These are phyloP conservation scores for Brassica balearica DNA, from an alignment of 441 rosid genomes.

Conservation along the genomic window DNA sequence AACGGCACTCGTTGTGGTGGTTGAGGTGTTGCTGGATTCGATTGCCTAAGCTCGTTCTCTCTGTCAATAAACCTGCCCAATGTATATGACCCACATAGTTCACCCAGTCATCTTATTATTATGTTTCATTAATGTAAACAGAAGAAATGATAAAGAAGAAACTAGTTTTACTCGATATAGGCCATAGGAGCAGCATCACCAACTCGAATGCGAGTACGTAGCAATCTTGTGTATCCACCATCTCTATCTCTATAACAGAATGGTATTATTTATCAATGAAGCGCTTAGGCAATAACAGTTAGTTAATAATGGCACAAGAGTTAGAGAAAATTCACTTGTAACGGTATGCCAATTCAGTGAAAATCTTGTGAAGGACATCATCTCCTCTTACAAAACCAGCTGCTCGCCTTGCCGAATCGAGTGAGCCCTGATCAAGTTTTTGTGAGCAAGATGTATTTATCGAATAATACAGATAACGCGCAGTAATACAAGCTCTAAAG, in stretches of 20 bases:
- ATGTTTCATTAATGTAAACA: too few species aligned
- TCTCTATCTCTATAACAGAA: not conserved
- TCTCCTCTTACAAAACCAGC: constrained; percentile 94
- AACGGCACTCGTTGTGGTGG: constrained; percentile 68
- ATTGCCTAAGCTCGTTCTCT: constrained; percentile 88
- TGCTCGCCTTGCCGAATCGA: constrained; percentile 80
- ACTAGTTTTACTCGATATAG: constrained; percentile 68
- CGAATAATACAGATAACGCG: too few species aligned
- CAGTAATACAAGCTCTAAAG: too few species aligned
- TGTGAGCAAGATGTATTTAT: not conserved
- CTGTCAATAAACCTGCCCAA: constrained; percentile 79
- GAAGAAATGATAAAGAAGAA: not conserved
- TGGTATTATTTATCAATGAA: not conserved
- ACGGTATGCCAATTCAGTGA: constrained; percentile 85
- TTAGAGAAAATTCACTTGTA: constrained; percentile 63
- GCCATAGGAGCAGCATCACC: constrained; percentile 99
- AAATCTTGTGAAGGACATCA: constrained; percentile 89
- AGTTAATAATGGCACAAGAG: not conserved
- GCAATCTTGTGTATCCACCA: constrained; percentile 87
- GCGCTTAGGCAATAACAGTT: not conserved
- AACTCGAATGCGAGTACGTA: constrained; percentile 83
- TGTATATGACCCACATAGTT: not conserved
- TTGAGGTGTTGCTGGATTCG: constrained; percentile 79
- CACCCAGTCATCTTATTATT: not conserved
- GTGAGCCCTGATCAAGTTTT: constrained; percentile 62